Percentiles rank a stretch among this genome's conserved stretches.
phyloP scores from a whole-genome alignment of 352 stramenopile species.

The Phytopythium chamaehyphon region DNA sequence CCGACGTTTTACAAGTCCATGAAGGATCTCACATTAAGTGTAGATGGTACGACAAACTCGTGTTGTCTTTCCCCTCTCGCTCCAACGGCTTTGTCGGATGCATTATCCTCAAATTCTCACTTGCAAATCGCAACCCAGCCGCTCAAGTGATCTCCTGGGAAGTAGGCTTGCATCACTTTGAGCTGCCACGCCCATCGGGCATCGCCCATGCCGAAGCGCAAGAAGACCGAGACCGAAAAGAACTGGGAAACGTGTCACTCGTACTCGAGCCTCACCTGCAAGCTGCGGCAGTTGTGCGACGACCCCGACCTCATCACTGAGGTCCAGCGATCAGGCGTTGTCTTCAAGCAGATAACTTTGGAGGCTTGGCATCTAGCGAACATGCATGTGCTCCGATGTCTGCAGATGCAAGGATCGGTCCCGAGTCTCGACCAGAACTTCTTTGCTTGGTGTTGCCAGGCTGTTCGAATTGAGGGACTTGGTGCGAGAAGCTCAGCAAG shows the following conservation, averaged over 20 bases:
- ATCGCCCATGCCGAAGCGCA: no score
- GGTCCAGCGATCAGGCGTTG: conserved; percentile 6
- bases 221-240: conserved; percentile 5
- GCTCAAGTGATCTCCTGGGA: no score
- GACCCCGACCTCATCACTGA: conserved; percentile 9
- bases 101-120: no score
- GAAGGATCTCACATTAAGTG: no score
- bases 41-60: no score
- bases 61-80: no score
- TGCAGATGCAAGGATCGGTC: conserved; percentile 4
- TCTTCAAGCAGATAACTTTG: conserved; percentile 15
- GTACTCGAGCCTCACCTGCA: conserved; percentile 12
- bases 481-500: neutral
- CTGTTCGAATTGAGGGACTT: neutral
- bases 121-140: no score
- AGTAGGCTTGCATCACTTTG: no score
- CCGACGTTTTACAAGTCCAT: no score
- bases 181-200: no score
- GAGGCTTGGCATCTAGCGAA: conserved; percentile 19
- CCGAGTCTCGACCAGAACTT: conserved; percentile 8
- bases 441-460: conserved; percentile 12
- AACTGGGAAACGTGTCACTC: neutral
- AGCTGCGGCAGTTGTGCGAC: conserved; percentile 6
- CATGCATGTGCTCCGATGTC: conserved; percentile 14
- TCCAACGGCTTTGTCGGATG: no score